Base-by-base conservation (phyloP, 768 basidiomycete species). In the Stropharia rugosoannulata region DNA sequence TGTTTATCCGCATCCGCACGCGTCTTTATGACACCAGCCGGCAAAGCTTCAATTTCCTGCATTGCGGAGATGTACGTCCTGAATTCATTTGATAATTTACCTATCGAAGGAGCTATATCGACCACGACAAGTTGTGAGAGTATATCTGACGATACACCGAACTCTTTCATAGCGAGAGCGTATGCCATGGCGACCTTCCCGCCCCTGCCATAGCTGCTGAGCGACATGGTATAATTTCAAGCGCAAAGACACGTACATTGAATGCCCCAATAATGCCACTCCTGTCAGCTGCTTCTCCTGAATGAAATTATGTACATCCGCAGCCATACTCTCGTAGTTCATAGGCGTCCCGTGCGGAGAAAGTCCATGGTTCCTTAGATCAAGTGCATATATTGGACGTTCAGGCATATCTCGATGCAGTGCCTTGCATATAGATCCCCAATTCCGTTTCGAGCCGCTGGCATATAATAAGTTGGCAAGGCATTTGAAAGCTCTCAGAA, bases 401-500 rank as follows among this genome's bases (percentile, higher is more conserved):
- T 77, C 69, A 1, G 92, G 75, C 49, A 71, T 61, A 48, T 84
- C 81, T 32, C 77, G 74, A n/a, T 80, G 75, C 57, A 97, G 85
- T 0, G 84, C 82, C 62, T 90, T 92, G 5, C 89, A 82, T 4
- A 96, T 76, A 0, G 90, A 90, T 5, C 81, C 74, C 92, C 93
- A 97, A 67, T 96, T 96, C 56, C 93, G 83, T 66, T 95, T 94
- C 38, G 87, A 92, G 0, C 93, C 93, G 61, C 91, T 94, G 62
- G 29, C 35, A 27, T 44, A 44, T 38, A 39, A 19, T 52, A 57
- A 29, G 27, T 50, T 39, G n/a, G 29, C 6, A 47, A 50, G 13
- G 7, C 32, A 25, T 35, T 13, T 4, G 7, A 2, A 35, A 12
- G 22, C 18, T 36, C 13, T 15, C 38, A 42, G 44, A 18, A 27